Base-by-base conservation (phyloP, 805 yeast genomes). In the Candida nitratophila region DNA sequence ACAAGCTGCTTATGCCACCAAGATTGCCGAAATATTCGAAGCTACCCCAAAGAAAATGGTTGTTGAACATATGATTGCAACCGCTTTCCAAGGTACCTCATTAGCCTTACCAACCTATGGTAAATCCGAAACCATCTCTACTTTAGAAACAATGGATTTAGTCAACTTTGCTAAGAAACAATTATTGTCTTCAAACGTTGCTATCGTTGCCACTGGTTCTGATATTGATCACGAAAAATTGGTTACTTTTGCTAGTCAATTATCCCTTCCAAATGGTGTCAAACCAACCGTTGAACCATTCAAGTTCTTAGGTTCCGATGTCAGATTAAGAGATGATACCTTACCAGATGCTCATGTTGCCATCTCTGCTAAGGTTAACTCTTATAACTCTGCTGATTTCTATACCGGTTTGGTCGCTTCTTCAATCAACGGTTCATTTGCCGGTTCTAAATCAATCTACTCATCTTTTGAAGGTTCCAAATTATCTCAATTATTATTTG, bases 81-180 rank as follows among this genome's bases (percentile, higher is more conserved):
- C 90, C 49, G 95, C 95, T 44, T 86, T 80, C 83, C 95, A 86
- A 70, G 87, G 88, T 59, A 81, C 87, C 58, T 81, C 93, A 27
- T 71, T 86, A 53, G 84, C 83, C 44, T 71, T 86, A 61, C 93
- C 95, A 65, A 72, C 76, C 36, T 71, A 74, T 57, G 95, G 95
- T 74, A 84, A 87, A 51, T 54, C 70, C 32, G 93, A 84, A 50
- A 71, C 86, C 40, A 55, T 86, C 38, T 64, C 70, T 29, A 74
- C 73, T 47, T 70, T 86, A 60, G 79, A 78, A 51, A 50, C 72
- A 39, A 65, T 69, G 57, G 95, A 86, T 65, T 59, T 84, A 47
- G 57, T 65, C 47, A 65, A 74, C 47, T 83, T 81, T 62, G 70
- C 76, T 56, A 67, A 69, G 47, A 72, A 70, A 61, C 74, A 79